These are phyloP conservation scores for Paramarasmius palmivorus DNA, from an alignment of 1,284 basidiomycete genomes.

Conservation along the genomic window DNA sequence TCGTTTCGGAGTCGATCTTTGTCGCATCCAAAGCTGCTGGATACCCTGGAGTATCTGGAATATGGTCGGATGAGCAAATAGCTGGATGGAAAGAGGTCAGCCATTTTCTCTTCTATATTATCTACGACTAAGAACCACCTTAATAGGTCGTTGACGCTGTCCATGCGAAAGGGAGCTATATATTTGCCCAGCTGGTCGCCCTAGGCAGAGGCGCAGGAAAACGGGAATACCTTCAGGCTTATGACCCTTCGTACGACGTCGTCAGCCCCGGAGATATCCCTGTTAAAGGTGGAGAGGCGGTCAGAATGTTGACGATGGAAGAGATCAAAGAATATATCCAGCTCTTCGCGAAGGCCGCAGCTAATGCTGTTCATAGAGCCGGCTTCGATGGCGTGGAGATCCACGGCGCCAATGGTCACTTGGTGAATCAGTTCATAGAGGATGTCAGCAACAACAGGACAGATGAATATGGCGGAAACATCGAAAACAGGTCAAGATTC, in stretches of 20 bases:
- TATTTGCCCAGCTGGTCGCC: slow-evolving; percentile 47
- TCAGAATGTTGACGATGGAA: slow-evolving; percentile 27
- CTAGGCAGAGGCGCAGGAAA: slow-evolving; percentile 34
- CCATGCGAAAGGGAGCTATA: slow-evolving; percentile 39
- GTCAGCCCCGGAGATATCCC: slow-evolving; percentile 9
- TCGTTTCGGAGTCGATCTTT: slow-evolving; percentile 33
- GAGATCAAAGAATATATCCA: slow-evolving; percentile 40
- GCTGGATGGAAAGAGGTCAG: slow-evolving; percentile 30
- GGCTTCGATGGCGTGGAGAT: slow-evolving; percentile 44
- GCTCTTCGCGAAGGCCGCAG: slow-evolving; percentile 30
- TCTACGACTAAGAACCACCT: not conserved
- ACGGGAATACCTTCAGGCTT: not conserved
- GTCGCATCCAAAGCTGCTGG: slow-evolving; percentile 19
- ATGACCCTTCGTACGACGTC: slow-evolving; percentile 4
- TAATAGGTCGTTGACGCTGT: slow-evolving; percentile 23
- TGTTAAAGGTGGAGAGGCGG: slow-evolving; percentile 14
- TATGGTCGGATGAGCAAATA: slow-evolving; percentile 29
- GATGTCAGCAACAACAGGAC: slow-evolving; percentile 44
- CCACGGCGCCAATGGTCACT: slow-evolving; percentile 32
- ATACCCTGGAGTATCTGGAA: slow-evolving; percentile 24
- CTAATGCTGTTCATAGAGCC: slow-evolving; percentile 33
- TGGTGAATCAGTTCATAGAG: slow-evolving; percentile 40
- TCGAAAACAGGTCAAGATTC: slow-evolving; percentile 49
- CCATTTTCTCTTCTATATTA: not conserved
- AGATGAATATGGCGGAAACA: slow-evolving; percentile 51